Evolutionary conservation across 192 early-diverging fungal genomes (phyloP).

Genomic region (Backusella liffmaniae): DNA sequence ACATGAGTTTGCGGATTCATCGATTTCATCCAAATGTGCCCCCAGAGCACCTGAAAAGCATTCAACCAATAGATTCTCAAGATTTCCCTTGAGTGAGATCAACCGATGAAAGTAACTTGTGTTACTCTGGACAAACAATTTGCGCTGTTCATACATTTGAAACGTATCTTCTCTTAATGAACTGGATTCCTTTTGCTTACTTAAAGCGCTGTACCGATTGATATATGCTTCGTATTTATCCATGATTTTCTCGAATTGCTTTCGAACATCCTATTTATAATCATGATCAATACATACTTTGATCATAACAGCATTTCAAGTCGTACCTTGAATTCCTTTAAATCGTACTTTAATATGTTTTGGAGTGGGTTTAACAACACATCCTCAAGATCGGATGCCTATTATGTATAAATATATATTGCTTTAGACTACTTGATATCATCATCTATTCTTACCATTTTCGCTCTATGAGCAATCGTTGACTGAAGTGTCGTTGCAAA

Average conservation of each 20-base stretch:
- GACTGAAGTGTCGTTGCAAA: conserved; percentile 49
- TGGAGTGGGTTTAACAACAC: conserved; percentile 55
- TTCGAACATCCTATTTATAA: conserved; percentile 35
- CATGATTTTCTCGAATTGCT: conserved; percentile 45
- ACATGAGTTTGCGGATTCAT: conserved; percentile 37
- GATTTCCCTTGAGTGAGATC: conserved; percentile 52
- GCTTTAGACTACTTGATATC: too few relatives aligned
- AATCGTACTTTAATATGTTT: conserved; percentile 57
- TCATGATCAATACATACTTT: neutral
- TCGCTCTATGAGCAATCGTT: conserved; percentile 43
- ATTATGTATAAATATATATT: neutral
- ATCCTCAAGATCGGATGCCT: conserved; percentile 60
- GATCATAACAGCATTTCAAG: neutral
- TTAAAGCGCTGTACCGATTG: conserved; percentile 53
- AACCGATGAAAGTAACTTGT: conserved; percentile 53
- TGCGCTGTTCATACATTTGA: conserved; percentile 63
- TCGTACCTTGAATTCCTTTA: conserved; percentile 64
- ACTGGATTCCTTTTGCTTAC: conserved; percentile 64
- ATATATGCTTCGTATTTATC: conserved; percentile 66
- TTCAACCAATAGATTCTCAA: conserved; percentile 48
- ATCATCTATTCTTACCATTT: conserved; percentile 34
- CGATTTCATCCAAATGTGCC: conserved; percentile 42
- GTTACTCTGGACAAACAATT: conserved; percentile 56
- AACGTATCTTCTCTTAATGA: conserved; percentile 72
- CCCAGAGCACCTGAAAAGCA: conserved; percentile 46